Evolutionary conservation across 306 rosid genomes (phyloP), one percentile per base, ranked within the genome.

Genomic region (Glycyrrhiza uralensis): DNA sequence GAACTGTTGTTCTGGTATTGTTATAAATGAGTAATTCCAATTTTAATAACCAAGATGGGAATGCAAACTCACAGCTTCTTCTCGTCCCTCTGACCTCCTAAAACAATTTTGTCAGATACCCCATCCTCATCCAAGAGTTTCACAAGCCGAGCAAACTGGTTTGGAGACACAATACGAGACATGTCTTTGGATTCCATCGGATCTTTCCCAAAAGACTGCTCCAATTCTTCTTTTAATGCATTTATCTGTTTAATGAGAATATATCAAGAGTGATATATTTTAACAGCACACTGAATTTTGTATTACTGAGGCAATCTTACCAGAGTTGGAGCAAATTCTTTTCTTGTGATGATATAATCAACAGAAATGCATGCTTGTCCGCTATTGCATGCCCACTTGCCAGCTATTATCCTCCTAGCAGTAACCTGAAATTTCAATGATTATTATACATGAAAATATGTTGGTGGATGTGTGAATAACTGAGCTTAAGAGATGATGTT

Each of bases 301-400:
- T 5, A 49, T 15, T 5, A 17, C 44, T 39, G 10, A 69, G 71
- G 15, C 41, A 20, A 49, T 52, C 92, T 51, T 84, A 89, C 97
- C 88, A 92, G 81, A 15, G 41, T 79, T 19, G 91, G 87, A 72
- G 96, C 96, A 67, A 91, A 89, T 12, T 87, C 87, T 79, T 76
- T 89, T 44, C 82, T 87, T 20, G 96, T 92, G 73, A 92, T 89
- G 66, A 92, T 81, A 28, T 92, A 85, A 80, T 92, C 97, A 39
- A 89, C 86, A 56, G 76, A 84, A 29, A 92, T 86, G 79, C 97
- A 92, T 49, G 93, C 91, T 87, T 92, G 97, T 69, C 97, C 97
- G 67, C 74, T 83, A 63, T 92, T 92, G 58, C 83, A 75, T 51
- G 90, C 96, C 97, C 96, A 92, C 69, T 92, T 92, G 22, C 96